phyloP scores from a whole-genome alignment of 106 monocot species.

The Narthecium ossifragum region DNA sequence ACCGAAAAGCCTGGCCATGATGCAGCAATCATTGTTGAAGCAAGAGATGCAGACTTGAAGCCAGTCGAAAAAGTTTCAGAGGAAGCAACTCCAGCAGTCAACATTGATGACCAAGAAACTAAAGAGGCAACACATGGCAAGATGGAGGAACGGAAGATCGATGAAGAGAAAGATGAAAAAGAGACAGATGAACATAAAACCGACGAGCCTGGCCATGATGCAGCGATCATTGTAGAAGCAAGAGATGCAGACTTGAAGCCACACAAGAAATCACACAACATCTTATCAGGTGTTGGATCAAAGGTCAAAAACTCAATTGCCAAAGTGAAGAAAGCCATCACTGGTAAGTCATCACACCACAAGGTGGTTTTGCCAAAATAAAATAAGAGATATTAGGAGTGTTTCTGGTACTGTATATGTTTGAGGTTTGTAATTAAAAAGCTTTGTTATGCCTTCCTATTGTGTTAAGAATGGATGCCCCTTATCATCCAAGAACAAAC shows the following conservation, averaged over 20 bases:
- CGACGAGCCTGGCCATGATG: slow-evolving; percentile 15
- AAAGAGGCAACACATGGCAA: slow-evolving; percentile 3
- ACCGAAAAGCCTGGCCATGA: slow-evolving; percentile 14
- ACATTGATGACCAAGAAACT: not conserved
- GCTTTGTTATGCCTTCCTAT: too few species aligned
- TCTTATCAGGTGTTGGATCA: slow-evolving; percentile 60
- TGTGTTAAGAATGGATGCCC: too few species aligned
- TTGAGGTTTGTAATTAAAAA: too few species aligned
- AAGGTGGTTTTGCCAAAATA: slow-evolving; percentile 24
- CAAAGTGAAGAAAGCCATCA: slow-evolving; percentile 76
- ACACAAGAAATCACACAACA: slow-evolving; percentile 63
- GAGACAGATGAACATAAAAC: slow-evolving; percentile 24
- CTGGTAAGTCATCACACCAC: slow-evolving; percentile 52
- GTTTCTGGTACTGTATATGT: too few species aligned
- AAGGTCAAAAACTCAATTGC: slow-evolving; percentile 69
- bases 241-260: slow-evolving; percentile 37
- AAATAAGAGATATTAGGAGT: too few species aligned
- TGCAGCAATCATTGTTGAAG: slow-evolving; percentile 15
- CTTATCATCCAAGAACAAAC: too few species aligned
- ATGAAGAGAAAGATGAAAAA: slow-evolving; percentile 28
- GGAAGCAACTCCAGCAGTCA: not conserved
- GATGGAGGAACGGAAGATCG: slow-evolving; percentile 21
- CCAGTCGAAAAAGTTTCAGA: slow-evolving; percentile 3
- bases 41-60: slow-evolving; percentile 32
- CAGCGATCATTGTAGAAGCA: slow-evolving; percentile 14